Percentiles rank a stretch among this genome's conserved stretches.
phyloP scores from a whole-genome alignment of 2,329 filamentous ascomycete genomes.

The Fusarium palustre region DNA sequence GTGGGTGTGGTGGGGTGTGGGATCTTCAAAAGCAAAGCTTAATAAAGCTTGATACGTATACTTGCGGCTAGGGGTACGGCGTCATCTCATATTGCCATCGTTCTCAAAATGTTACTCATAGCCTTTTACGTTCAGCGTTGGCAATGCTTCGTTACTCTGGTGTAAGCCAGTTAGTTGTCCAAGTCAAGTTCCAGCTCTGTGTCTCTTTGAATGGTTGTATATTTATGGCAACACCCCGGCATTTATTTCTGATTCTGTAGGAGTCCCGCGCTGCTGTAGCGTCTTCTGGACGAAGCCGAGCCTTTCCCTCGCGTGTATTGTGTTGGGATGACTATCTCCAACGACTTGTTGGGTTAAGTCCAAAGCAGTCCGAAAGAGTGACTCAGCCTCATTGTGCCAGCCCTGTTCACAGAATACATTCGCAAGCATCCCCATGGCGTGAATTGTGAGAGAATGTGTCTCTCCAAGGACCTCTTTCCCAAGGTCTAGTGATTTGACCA shows the following conservation, averaged over 20 bases:
- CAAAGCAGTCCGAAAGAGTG: not conserved
- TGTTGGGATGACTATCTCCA: too few relatives aligned
- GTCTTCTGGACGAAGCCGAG: too few relatives aligned
- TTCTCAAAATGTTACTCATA: accelerated
- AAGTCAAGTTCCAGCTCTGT: accelerated
- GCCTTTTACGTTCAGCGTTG: accelerated
- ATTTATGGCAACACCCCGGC: accelerated
- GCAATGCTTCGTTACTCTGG: accelerated
- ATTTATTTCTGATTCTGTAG: not conserved
- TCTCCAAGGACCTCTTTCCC: not conserved
- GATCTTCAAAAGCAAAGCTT: not conserved
- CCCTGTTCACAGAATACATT: accelerated
- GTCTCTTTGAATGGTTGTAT: not conserved
- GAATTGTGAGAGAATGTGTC: accelerated
- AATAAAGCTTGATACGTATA: not conserved
- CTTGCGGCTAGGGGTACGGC: not conserved
- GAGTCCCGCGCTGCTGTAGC: too few relatives aligned
- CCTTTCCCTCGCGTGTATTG: too few relatives aligned
- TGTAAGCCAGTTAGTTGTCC: accelerated
- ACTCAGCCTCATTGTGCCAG: not conserved
- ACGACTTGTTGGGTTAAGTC: accelerated
- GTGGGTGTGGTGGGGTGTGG: accelerated
- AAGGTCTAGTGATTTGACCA: accelerated
- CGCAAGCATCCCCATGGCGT: accelerated
- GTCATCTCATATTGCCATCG: not conserved